A percentile compares a stretch with the other conserved stretches of the same genome.
Evolutionary conservation across 2,329 filamentous ascomycete species (phyloP).

Genomic region (Penicillium capsulatum): DNA sequence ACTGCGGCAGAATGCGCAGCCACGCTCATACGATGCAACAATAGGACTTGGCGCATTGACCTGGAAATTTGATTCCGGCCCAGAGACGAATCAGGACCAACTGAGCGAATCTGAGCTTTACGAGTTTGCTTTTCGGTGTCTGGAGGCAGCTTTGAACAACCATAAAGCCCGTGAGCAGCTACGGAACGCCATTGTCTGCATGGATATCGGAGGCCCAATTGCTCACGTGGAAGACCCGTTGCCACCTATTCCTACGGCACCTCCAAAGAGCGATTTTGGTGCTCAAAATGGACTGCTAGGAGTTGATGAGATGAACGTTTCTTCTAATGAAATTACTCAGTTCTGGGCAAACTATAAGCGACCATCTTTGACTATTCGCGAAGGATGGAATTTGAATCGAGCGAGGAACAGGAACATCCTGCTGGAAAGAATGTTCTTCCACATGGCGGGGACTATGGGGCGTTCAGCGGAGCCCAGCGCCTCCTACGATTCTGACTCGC

Average conservation of each 20-base stretch:
- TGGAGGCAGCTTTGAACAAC: slow-evolving; percentile 14
- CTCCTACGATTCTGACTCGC: neutral
- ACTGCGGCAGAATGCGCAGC: slow-evolving; percentile 1
- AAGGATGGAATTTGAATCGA: neutral
- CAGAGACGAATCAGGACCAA: neutral
- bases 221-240: slow-evolving; percentile 20
- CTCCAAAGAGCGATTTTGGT: slow-evolving; percentile 7
- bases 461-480: neutral
- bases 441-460: slow-evolving; percentile 9
- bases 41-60: slow-evolving; percentile 10
- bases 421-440: slow-evolving; percentile 1
- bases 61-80: slow-evolving; percentile 22
- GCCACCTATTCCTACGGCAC: slow-evolving; percentile 17
- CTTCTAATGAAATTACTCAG: neutral
- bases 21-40: slow-evolving; percentile 4
- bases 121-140: slow-evolving; percentile 20
- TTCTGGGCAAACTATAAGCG: neutral
- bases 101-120: slow-evolving; percentile 12
- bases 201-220: slow-evolving; percentile 3
- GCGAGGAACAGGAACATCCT: slow-evolving; percentile 4
- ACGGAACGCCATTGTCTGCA: slow-evolving; percentile 4
- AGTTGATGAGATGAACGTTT: neutral
- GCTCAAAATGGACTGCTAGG: neutral
- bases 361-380: neutral
- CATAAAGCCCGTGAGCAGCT: slow-evolving; percentile 13